A percentile compares a stretch with the other conserved stretches of the same genome.
Conservation (phyloP, 352 stramenopile genomes). For the Bremia lactucae region DNA sequence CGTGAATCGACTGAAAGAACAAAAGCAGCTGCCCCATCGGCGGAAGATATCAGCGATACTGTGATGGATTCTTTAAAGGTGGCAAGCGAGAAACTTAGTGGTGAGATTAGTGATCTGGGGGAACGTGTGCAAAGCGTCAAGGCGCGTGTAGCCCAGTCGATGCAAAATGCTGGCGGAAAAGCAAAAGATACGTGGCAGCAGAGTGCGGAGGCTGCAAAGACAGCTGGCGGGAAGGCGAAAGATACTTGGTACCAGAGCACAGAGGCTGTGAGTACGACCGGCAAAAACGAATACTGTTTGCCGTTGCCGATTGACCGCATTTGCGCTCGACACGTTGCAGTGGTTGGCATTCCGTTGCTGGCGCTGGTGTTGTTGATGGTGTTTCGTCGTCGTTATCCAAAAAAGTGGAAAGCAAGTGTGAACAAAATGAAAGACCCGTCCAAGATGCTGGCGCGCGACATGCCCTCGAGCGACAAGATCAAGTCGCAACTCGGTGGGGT, state of each 20-base stretch:
- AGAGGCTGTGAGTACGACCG: conserved; percentile 34
- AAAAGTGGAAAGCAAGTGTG: conserved; percentile 50
- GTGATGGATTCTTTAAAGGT: conserved; percentile 25
- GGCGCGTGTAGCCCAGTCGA: conserved; percentile 37
- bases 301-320: conserved; percentile 30
- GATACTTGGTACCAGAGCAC: conserved; percentile 50
- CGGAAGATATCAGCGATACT: conserved; percentile 15
- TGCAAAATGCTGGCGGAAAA: conserved; percentile 10
- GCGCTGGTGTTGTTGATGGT: conserved; percentile 23
- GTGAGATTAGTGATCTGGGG: conserved; percentile 18
- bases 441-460: conserved; percentile 31
- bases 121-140: conserved; percentile 37
- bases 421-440: conserved; percentile 38
- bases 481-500: conserved; percentile 7
- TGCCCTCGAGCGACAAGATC: conserved; percentile 28
- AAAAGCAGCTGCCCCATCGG: conserved; percentile 8
- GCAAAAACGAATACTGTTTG: conserved; percentile 43
- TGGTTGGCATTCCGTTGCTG: conserved; percentile 32
- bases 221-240: too few relatives aligned
- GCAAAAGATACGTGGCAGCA: background rate
- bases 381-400: conserved; percentile 50
- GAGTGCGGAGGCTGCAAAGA: background rate
- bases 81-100: conserved; percentile 28
- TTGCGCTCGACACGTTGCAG: conserved; percentile 34
- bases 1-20: conserved; percentile 11